phyloP scores from a whole-genome alignment of 2,329 filamentous ascomycete species.

The Diaporthe velutina region DNA sequence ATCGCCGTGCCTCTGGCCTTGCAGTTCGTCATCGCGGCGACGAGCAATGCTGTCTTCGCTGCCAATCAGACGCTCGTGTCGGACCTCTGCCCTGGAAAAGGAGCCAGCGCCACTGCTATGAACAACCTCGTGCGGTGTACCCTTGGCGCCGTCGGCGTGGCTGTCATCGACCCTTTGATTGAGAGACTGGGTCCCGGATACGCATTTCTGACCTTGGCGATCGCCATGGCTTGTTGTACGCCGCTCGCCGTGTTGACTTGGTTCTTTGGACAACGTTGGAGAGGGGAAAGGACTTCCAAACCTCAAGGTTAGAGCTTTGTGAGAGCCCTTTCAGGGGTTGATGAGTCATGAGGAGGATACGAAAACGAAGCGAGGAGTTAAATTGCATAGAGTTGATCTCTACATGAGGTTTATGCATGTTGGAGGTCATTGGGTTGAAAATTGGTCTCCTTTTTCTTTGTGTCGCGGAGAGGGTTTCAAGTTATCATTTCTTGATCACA shows the following conservation, averaged over 20 bases:
- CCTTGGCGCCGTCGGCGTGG: slow-evolving; percentile 48
- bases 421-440: no score
- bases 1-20: slow-evolving; percentile 46
- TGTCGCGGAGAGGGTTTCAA: no score
- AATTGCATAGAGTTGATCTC: no score
- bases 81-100: slow-evolving; percentile 48
- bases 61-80: slow-evolving; percentile 51
- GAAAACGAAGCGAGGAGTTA: not conserved
- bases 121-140: slow-evolving; percentile 51
- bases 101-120: slow-evolving; percentile 49
- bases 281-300: not conserved
- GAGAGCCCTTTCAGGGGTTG: not conserved
- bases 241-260: slow-evolving; percentile 4
- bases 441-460: not conserved
- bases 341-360: not conserved
- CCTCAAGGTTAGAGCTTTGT: no score
- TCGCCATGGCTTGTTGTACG: slow-evolving; percentile 18
- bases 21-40: slow-evolving; percentile 52
- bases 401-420: no score
- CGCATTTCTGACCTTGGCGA: slow-evolving; percentile 39
- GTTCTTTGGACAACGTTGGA: slow-evolving; percentile 1
- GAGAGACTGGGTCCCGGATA: slow-evolving; percentile 26
- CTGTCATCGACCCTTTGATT: slow-evolving; percentile 41
- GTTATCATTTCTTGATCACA: no score
- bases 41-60: slow-evolving; percentile 53